These are phyloP conservation scores for Serendipita sp. DNA, from an alignment of 768 basidiomycete genomes.

Conservation along the genomic window DNA sequence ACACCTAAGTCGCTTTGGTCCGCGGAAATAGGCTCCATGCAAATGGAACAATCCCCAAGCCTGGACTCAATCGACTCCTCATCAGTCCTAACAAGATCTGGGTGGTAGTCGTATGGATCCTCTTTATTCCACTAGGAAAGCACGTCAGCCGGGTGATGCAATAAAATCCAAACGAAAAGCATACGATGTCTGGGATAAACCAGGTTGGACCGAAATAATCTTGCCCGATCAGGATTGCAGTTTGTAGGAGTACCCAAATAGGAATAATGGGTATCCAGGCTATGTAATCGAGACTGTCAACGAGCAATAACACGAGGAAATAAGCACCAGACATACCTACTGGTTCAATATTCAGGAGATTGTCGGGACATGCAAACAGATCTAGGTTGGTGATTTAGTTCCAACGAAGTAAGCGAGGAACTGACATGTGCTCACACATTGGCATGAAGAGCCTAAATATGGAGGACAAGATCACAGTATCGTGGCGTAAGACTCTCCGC, in stretches of 20 bases:
- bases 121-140: not conserved
- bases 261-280: not conserved
- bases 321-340: not conserved
- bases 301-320: not conserved
- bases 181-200: not conserved
- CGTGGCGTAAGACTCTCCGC: not conserved
- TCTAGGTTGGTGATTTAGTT: not conserved
- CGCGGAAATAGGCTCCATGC: constrained; percentile 1
- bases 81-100: not conserved
- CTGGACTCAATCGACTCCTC: not conserved
- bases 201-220: constrained; percentile 2
- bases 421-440: not conserved
- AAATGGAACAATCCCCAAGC: constrained; percentile 3
- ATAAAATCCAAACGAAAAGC: not conserved
- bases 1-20: not conserved
- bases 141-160: not conserved
- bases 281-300: not conserved
- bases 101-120: not conserved
- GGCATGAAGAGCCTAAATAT: not conserved
- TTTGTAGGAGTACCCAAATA: not conserved
- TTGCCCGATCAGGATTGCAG: not conserved
- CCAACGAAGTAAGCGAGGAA: not conserved
- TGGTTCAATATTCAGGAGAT: not conserved
- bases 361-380: not conserved
- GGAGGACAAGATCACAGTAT: constrained; percentile 1